These are phyloP conservation scores for Curvularia sp. DNA, from an alignment of 2,329 filamentous ascomycete genomes.

Conservation along the genomic window DNA sequence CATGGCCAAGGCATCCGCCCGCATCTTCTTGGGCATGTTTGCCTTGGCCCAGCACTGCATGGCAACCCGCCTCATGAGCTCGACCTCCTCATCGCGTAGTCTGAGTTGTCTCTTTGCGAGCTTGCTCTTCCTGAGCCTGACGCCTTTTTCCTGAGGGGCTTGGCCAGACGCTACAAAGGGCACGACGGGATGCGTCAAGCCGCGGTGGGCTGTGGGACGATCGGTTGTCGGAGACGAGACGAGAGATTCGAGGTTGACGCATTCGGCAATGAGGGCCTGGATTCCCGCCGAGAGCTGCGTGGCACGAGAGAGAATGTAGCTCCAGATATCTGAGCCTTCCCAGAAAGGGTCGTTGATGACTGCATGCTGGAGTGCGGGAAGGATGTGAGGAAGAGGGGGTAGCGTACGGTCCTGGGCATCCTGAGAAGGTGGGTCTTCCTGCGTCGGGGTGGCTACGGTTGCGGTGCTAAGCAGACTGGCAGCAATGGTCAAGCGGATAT, in stretches of 20 bases:
- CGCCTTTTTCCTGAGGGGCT: conserved; percentile 32
- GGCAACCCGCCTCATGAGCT: conserved; percentile 52
- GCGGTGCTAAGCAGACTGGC: conserved; percentile 52
- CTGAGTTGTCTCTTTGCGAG: conserved; percentile 56
- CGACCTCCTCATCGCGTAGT: conserved; percentile 53
- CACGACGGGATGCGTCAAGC: conserved; percentile 28
- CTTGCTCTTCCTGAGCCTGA: conserved; percentile 48
- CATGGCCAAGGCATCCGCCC: conserved; percentile 30
- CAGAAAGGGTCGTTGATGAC: conserved; percentile 54
- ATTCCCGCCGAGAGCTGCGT: conserved; percentile 53
- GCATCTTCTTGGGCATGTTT: conserved; percentile 35
- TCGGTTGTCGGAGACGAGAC: conserved; percentile 41
- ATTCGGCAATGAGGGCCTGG: conserved; percentile 56
- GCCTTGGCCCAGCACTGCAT: conserved; percentile 53
- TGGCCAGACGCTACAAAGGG: conserved; percentile 16
- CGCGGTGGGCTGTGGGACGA: conserved; percentile 27
- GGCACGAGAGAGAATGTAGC: conserved; percentile 54
- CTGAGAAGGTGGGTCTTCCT: conserved; percentile 16
- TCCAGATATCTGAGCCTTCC: conserved; percentile 49
- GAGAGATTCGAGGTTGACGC: conserved; percentile 52
- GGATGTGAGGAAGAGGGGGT: conserved; percentile 48
- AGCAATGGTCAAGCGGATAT: conserved; percentile 56
- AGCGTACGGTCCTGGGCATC: conserved; percentile 22
- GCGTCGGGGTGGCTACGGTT: conserved; percentile 13
- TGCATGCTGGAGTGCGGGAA: conserved; percentile 53